Base-by-base conservation (phyloP, 2,329 filamentous ascomycete species). In the Chrysosporium queenslandicum region DNA sequence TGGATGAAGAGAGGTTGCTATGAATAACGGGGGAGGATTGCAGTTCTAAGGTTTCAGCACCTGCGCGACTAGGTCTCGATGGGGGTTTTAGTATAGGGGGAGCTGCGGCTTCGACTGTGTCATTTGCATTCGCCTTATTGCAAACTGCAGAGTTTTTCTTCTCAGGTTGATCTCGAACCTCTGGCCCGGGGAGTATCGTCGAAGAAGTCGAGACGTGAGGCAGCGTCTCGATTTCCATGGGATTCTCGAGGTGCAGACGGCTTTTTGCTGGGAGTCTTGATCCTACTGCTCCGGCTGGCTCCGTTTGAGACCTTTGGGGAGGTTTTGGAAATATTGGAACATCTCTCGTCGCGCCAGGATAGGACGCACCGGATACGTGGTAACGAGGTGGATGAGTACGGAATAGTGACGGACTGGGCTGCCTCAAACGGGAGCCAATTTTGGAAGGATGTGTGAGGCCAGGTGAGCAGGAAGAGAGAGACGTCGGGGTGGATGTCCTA, bases 61-160 rank as follows among this genome's bases (percentile, higher is more conserved):
- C 83, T 60, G 86, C 80, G 64, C 85, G 76, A 60, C 83, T 87
- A 1, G 85, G 85, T 46, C 85, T 73, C 30, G 71, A 65, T 29
- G 83, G 82, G 32, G 76, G 42, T 49, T 39, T 43, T 12, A 43
- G 6, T 8, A 36, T 8, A 36, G 23, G 7, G 5, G 11, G 18
- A 32, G 25, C 61, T 47, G 60, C 59, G 54, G 62, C 16, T 5
- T 50, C 47, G 18, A 16, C 54, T 52, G 45, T 32, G 53, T 53
- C 51, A 49, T 37, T 47, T 20, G 11, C 2, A 42, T 32, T 25
- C 25, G 32, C 20, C 11, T 25, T 9, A 8, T 16, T 34, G 16
- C 11, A 21, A 9, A n/a, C 6, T 12, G 6, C 16, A 32, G 25
- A 18, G 30, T 42, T 16, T 25, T 30, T 16, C n/a, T 42, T 21